Base-by-base conservation (phyloP, 306 rosid genomes). In the Benincasa hispida region DNA sequence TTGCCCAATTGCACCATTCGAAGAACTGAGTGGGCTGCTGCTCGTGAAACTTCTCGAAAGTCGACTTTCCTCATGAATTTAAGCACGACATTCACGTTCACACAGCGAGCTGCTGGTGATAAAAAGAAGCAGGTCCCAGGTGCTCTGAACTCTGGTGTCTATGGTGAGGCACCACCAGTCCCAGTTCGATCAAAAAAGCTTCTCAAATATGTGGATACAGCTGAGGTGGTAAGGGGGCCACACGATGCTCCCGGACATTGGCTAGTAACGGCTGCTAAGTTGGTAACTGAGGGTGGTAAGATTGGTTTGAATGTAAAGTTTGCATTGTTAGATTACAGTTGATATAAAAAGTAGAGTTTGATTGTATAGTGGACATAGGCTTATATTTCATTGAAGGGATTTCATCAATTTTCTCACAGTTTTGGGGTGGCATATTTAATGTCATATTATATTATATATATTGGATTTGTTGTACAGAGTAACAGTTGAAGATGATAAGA, bases 171-270 rank as follows among this genome's bases (percentile, higher is more conserved):
- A 13, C 98, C 98, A 2, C 98, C 98, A 0, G 79, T 78, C 74
- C 87, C 89, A 0, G 87, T 86, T 79, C 90, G 81, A 28, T 79
- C 97, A 0, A 81, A 84, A 5, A 93, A 88, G 85, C 87, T 91
- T 73, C 91, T 89, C 22, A 91, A 86, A 80, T 91, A 80, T 60
- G 94, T 93, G 75, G 97, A 91, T 53, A 86, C 89, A 2, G 83
- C 93, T 0, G 98, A 93, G 91, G 97, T 93, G 27, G 84, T 87
- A 63, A 88, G 92, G 39, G 98, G 97, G 14, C 96, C 98, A 0
- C 98, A 93, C 57, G 94, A 91, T 82, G 81, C 86, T 82, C 98
- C 98, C 0, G 98, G 98, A 10, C 97, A 93, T 80, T 93, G 98
- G 98, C 78, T 93, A 79, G 96, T 93, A 75, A 90, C 86, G 14